phyloP scores from a whole-genome alignment of 441 rosid species.

The Theobroma grandiflorum region DNA sequence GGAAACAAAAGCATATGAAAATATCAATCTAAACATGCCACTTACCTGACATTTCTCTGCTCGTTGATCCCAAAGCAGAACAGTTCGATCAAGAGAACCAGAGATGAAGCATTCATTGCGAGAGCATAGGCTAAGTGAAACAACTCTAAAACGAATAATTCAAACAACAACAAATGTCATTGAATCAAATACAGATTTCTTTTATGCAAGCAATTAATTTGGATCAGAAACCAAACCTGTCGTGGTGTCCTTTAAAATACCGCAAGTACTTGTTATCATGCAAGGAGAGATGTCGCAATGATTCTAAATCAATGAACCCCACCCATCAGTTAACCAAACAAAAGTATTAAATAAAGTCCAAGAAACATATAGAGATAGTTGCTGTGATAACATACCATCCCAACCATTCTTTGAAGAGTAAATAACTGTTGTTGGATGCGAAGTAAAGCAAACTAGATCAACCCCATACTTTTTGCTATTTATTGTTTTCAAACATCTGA shows the following conservation, averaged over 20 bases:
- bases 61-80: constrained; percentile 96
- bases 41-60: constrained; percentile 93
- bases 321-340: not conserved
- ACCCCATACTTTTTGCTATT: constrained; percentile 98
- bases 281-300: constrained; percentile 89
- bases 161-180: not conserved
- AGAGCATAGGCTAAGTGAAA: constrained; percentile 88
- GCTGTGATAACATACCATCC: constrained; percentile 69
- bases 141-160: constrained; percentile 63
- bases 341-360: constrained; percentile 3
- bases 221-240: constrained; percentile 64
- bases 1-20: constrained; percentile 3
- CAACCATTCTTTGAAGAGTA: constrained; percentile 97
- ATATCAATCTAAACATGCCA: constrained; percentile 22
- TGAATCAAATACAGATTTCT: not conserved
- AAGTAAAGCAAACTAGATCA: constrained; percentile 92
- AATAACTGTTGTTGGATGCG: constrained; percentile 92
- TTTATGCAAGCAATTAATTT: not conserved
- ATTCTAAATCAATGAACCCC: constrained; percentile 54
- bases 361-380: not conserved
- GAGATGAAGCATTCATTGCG: constrained; percentile 89
- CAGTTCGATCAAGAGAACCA: constrained; percentile 95
- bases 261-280: constrained; percentile 97
- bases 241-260: constrained; percentile 97
- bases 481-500: constrained; percentile 92